Percentiles rank a stretch among this genome's conserved stretches.
phyloP scores from a whole-genome alignment of 2,329 filamentous ascomycete genomes.

The Fusarium pseudoanthophilum region DNA sequence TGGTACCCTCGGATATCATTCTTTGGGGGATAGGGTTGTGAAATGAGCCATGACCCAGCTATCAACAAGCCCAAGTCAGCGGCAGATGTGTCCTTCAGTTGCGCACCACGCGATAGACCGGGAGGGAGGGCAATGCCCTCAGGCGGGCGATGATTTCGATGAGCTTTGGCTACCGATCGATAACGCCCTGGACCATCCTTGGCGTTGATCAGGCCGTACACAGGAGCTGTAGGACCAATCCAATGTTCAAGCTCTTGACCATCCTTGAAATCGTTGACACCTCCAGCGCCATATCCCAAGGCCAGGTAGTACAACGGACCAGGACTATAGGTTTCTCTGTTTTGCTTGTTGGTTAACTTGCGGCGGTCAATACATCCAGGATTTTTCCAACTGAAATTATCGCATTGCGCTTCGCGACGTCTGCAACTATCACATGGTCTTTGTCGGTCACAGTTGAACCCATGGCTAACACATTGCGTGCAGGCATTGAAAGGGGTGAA shows the following conservation, averaged over 20 bases:
- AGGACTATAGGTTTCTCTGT: not conserved
- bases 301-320: slow-evolving; percentile 51
- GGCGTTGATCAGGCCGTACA: slow-evolving; percentile 16
- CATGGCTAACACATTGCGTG: slow-evolving; percentile 22
- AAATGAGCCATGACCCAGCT: rapidly evolving
- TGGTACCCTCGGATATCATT: not conserved
- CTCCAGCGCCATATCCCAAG: slow-evolving; percentile 43
- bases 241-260: slow-evolving; percentile 35
- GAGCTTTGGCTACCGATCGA: not conserved
- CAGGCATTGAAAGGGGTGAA: slow-evolving; percentile 45
- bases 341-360: not conserved
- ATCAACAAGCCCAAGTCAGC: not conserved
- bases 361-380: slow-evolving; percentile 15
- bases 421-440: slow-evolving; percentile 53
- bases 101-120: rapidly evolving
- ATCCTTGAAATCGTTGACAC: slow-evolving; percentile 40
- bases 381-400: not conserved
- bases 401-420: not conserved
- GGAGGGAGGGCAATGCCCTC: not conserved
- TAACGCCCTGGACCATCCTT: not conserved
- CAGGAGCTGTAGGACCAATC: slow-evolving; percentile 36
- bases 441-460: slow-evolving; percentile 49
- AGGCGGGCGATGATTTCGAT: slow-evolving; percentile 19
- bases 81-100: not conserved
- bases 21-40: not conserved